phyloP scores from a whole-genome alignment of 2,329 filamentous ascomycete genomes.

The Hymenoscyphus infarciens region DNA sequence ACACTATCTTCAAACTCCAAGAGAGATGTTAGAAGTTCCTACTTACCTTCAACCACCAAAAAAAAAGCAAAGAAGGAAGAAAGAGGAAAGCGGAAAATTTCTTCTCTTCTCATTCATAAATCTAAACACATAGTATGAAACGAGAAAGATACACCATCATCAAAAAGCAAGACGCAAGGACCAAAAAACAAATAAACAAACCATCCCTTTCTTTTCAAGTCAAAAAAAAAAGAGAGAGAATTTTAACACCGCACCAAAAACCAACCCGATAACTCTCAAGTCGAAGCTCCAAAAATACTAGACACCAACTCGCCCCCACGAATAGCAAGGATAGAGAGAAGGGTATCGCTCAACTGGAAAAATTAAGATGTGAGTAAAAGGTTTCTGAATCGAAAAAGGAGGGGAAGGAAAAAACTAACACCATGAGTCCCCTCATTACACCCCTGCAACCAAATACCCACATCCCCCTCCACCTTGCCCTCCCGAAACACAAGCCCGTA shows the following conservation, averaged over 20 bases:
- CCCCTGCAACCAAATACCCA: slow-evolving; percentile 88
- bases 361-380: slow-evolving; percentile 1
- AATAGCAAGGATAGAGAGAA: slow-evolving; percentile 73
- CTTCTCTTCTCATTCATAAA: neutral
- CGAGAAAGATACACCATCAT: neutral
- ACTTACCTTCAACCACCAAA: too few relatives aligned
- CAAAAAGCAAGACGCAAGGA: neutral
- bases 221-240: too few relatives aligned
- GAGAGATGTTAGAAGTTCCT: too few relatives aligned
- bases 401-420: slow-evolving; percentile 53
- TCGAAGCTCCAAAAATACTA: slow-evolving; percentile 60
- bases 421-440: slow-evolving; percentile 93
- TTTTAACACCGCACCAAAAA: slow-evolving; percentile 1
- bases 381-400: neutral
- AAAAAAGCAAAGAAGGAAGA: neutral
- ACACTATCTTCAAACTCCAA: too few relatives aligned
- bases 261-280: neutral
- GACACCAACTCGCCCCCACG: slow-evolving; percentile 75
- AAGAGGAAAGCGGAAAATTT: neutral
- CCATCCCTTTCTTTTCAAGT: neutral
- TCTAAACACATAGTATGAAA: neutral
- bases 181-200: neutral
- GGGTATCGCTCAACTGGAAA: slow-evolving; percentile 68
- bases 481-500: slow-evolving; percentile 72
- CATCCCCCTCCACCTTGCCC: slow-evolving; percentile 59